Conservation (phyloP, 495 filamentous ascomycete species). For the Lophium mytilinum region DNA sequence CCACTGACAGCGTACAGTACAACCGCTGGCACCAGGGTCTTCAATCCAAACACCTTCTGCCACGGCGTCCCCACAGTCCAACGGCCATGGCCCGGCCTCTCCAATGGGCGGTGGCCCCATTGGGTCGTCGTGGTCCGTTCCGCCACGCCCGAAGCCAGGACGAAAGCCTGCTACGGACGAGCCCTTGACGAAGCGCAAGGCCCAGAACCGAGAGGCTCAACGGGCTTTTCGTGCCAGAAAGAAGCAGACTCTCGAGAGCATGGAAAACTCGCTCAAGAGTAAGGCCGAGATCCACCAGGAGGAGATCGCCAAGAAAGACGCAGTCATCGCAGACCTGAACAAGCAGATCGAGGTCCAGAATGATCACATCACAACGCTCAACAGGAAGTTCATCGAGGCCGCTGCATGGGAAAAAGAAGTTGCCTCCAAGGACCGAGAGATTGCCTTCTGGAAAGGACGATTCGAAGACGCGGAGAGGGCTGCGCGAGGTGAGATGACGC, state of each 20-base stretch:
- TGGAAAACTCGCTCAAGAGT: background rate
- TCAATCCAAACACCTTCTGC: slow-evolving; percentile 1
- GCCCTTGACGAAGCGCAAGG: slow-evolving; percentile 24
- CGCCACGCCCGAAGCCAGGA: slow-evolving; percentile 24
- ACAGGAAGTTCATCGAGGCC: background rate
- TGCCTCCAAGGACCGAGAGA: background rate
- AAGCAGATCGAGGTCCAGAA: too few relatives aligned
- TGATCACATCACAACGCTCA: background rate
- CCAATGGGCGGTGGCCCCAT: slow-evolving; percentile 20
- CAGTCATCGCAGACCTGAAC: background rate
- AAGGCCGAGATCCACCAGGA: too few relatives aligned
- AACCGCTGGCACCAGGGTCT: background rate
- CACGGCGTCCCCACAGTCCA: slow-evolving; percentile 13
- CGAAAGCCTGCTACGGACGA: slow-evolving; percentile 29
- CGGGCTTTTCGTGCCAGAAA: slow-evolving; percentile 22
- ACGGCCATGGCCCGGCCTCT: slow-evolving; percentile 9
- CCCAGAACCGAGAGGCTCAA: slow-evolving; percentile 28
- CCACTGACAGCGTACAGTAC: background rate
- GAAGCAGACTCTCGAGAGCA: slow-evolving; percentile 11
- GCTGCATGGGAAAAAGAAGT: background rate
- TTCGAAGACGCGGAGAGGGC: background rate
- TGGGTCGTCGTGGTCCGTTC: slow-evolving; percentile 16
- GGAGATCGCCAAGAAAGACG: background rate
- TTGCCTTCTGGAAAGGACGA: slow-evolving; percentile 14
- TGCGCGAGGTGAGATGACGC: too few relatives aligned